phyloP scores from a whole-genome alignment of 805 yeast genomes.

The Candida maesae region DNA sequence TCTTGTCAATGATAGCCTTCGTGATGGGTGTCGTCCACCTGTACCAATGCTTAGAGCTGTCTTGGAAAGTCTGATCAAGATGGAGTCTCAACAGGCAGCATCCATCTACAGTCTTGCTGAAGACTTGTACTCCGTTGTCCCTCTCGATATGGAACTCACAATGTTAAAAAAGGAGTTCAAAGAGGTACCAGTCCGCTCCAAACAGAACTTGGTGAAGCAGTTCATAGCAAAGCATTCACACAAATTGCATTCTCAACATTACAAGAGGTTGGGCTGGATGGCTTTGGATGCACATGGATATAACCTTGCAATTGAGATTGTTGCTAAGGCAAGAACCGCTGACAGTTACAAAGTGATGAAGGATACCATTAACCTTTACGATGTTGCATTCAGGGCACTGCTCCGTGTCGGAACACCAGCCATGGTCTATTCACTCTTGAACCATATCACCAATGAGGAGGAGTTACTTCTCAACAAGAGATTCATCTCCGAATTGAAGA shows the following conservation, averaged over 20 bases:
- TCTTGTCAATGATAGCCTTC: constrained; percentile 11
- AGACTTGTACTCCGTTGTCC: constrained; percentile 11
- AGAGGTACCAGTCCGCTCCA: neutral
- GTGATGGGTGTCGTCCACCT: constrained; percentile 23
- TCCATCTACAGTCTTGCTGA: constrained; percentile 15
- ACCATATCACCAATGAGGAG: constrained; percentile 1
- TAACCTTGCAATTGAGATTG: constrained; percentile 9
- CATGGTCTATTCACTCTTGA: constrained; percentile 5
- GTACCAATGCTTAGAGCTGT: constrained; percentile 8
- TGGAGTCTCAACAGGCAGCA: constrained; percentile 13
- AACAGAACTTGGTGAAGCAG: constrained; percentile 3
- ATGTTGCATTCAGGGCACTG: constrained; percentile 8
- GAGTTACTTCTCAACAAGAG: neutral
- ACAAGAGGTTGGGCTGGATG: constrained; percentile 9
- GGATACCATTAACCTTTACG: constrained; percentile 7
- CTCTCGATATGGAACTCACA: constrained; percentile 15
- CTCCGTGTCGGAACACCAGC: constrained; percentile 2
- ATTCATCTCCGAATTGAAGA: constrained; percentile 1
- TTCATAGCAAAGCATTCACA: constrained; percentile 8
- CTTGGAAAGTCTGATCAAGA: constrained; percentile 8
- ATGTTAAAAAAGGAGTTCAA: constrained; percentile 7
- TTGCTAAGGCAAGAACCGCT: constrained; percentile 13
- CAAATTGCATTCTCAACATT: constrained; percentile 5
- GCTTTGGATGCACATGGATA: constrained; percentile 6
- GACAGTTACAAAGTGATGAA: constrained; percentile 3